Evolutionary conservation across 768 basidiomycete genomes (phyloP).

Genomic region (Cystoderma amianthinum): DNA sequence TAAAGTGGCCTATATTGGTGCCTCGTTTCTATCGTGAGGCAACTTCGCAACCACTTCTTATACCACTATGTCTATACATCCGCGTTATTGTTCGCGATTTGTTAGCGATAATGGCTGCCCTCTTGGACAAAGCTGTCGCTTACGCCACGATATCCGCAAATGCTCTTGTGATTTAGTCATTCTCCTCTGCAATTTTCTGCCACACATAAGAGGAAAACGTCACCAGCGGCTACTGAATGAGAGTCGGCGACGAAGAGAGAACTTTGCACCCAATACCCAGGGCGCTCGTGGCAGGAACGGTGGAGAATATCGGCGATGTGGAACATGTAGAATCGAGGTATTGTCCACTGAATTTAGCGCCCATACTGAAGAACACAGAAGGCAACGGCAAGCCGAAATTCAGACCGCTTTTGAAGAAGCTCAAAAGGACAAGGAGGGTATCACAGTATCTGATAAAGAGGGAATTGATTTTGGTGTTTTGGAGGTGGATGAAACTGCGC

Average conservation of each 20-base stretch:
- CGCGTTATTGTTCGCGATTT: slow-evolving; percentile 14
- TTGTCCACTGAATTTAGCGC: slow-evolving; percentile 11
- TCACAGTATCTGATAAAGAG: slow-evolving; percentile 28
- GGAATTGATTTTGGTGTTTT: slow-evolving; percentile 44
- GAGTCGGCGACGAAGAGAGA: neutral
- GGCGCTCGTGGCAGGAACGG: neutral
- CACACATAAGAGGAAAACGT: slow-evolving; percentile 21
- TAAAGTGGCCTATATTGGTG: too few species aligned
- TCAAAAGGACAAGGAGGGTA: slow-evolving; percentile 38
- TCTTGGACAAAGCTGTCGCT: slow-evolving; percentile 18
- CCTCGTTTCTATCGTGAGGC: too few species aligned
- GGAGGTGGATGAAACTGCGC: slow-evolving; percentile 18
- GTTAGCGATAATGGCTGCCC: slow-evolving; percentile 18
- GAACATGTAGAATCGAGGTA: slow-evolving; percentile 16
- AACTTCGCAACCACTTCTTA: too few species aligned
- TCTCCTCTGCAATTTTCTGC: slow-evolving; percentile 7
- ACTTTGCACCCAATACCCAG: neutral
- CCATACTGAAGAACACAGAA: slow-evolving; percentile 23
- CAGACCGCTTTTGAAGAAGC: slow-evolving; percentile 31
- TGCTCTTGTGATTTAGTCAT: slow-evolving; percentile 28
- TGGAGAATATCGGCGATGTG: slow-evolving; percentile 9
- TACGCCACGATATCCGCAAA: slow-evolving; percentile 26
- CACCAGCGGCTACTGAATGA: slow-evolving; percentile 14
- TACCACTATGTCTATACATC: neutral
- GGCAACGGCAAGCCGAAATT: slow-evolving; percentile 17